Evolutionary conservation across 2,329 filamentous ascomycete genomes (phyloP).

Genomic region (Rutstroemia sydowiana): DNA sequence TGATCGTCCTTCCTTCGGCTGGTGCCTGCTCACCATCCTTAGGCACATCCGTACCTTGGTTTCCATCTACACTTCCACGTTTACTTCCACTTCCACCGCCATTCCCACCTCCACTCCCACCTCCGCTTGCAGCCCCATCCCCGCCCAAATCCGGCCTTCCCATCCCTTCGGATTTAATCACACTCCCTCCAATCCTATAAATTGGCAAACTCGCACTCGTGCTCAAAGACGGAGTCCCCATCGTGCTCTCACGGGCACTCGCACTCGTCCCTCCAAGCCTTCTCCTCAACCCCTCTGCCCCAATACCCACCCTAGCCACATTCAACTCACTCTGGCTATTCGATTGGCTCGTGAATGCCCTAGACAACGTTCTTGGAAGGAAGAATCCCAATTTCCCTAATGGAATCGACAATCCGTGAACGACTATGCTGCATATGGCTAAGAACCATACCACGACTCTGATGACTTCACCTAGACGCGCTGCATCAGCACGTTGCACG

Average conservation of each 20-base stretch:
- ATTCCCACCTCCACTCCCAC: not conserved
- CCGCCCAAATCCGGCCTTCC: not conserved
- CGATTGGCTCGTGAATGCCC: constrained; percentile 23
- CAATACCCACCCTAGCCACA: not conserved
- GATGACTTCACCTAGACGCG: constrained; percentile 56
- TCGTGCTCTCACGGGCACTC: not conserved
- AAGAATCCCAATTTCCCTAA: constrained; percentile 57
- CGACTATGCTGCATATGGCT: constrained; percentile 72
- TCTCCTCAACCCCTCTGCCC: not conserved
- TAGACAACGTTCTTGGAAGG: constrained; percentile 55
- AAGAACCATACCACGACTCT: constrained; percentile 80
- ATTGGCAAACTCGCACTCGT: constrained; percentile 20
- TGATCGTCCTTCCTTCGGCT: constrained; percentile 35
- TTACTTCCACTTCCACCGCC: not conserved
- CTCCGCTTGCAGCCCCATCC: not conserved
- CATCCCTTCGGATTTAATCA: constrained; percentile 13
- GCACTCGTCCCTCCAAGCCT: not conserved
- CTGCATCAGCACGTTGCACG: constrained; percentile 56
- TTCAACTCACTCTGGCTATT: constrained; percentile 13
- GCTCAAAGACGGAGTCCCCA: not conserved
- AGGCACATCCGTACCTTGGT: not conserved
- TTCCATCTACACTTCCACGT: not conserved
- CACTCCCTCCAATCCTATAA: constrained; percentile 36
- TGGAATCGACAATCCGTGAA: constrained; percentile 78
- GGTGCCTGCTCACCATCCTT: too few species aligned